Evolutionary conservation across 176 grass and related monocot species (phyloP).

Genomic region (Alopecurus myosuroides): DNA sequence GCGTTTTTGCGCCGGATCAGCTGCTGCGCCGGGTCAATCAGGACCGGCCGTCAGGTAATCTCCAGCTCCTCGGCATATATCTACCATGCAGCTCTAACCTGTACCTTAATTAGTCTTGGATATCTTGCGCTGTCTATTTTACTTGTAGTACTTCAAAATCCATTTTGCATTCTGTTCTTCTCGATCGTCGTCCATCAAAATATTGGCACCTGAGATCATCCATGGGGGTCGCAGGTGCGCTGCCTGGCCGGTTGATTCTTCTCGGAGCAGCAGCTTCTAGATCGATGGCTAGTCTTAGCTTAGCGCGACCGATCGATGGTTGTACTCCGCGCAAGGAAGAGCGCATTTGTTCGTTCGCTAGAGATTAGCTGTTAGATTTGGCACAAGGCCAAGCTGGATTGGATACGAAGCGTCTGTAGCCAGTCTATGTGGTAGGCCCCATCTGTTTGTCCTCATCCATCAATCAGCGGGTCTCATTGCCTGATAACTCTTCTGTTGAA

Average conservation of each 20-base stretch:
- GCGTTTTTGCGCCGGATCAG: background rate
- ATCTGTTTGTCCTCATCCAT: background rate
- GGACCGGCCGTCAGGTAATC: background rate
- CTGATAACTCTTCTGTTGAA: too few species aligned
- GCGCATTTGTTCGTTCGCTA: too few species aligned
- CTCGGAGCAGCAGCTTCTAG: background rate
- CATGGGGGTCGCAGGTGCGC: background rate
- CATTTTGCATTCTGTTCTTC: background rate
- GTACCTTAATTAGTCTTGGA: background rate
- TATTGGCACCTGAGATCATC: background rate
- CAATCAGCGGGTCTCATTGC: background rate
- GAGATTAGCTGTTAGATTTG: background rate
- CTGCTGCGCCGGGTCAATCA: background rate
- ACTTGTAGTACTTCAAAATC: background rate
- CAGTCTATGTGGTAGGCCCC: too few species aligned
- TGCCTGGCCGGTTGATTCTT: background rate
- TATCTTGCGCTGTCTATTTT: background rate
- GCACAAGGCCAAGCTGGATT: background rate
- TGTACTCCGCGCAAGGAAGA: too few species aligned
- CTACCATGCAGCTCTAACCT: too few species aligned
- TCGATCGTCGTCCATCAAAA: background rate
- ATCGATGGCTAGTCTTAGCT: background rate
- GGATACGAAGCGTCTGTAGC: background rate
- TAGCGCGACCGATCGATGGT: background rate
- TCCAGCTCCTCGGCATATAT: background rate